phyloP scores from a whole-genome alignment of 2,329 filamentous ascomycete genomes.

The Didymella pomorum region DNA sequence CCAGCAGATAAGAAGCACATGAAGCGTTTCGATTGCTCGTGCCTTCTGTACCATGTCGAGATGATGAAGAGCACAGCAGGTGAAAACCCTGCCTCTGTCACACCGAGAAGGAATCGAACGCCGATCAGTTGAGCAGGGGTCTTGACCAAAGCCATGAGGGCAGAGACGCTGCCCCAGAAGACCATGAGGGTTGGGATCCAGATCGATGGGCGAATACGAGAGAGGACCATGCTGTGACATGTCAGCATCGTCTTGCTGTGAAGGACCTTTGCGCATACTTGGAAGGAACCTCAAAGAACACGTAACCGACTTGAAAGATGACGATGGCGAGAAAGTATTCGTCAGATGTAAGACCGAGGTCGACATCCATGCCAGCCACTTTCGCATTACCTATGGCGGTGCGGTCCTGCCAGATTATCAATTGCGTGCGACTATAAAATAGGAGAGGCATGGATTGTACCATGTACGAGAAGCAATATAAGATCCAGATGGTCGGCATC shows the following conservation, averaged over 20 bases:
- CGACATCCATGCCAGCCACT: slow-evolving; percentile 39
- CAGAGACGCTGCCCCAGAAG: slow-evolving; percentile 31
- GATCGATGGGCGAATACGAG: slow-evolving; percentile 30
- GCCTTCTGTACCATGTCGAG: slow-evolving; percentile 35
- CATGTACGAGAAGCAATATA: slow-evolving; percentile 38
- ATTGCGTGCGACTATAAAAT: background rate
- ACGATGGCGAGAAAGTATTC: slow-evolving; percentile 54
- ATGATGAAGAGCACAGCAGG: slow-evolving; percentile 38
- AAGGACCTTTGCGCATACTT: slow-evolving; percentile 21
- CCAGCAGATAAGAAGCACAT: slow-evolving; percentile 35
- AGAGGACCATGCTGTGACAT: slow-evolving; percentile 31
- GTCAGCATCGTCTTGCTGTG: background rate
- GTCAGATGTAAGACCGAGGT: slow-evolving; percentile 55
- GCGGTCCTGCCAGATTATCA: slow-evolving; percentile 25
- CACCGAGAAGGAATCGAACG: slow-evolving; percentile 35
- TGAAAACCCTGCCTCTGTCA: slow-evolving; percentile 37
- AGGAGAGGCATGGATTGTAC: slow-evolving; percentile 4
- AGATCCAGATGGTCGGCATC: slow-evolving; percentile 38
- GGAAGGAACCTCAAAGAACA: slow-evolving; percentile 36
- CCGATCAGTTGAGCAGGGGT: slow-evolving; percentile 33
- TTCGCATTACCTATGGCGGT: slow-evolving; percentile 54
- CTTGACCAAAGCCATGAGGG: slow-evolving; percentile 31
- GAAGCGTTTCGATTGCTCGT: slow-evolving; percentile 40
- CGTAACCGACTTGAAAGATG: slow-evolving; percentile 35
- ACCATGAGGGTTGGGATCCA: slow-evolving; percentile 35